phyloP scores from a whole-genome alignment of 2,329 filamentous ascomycete genomes.

The Fusarium praegraminearum region DNA sequence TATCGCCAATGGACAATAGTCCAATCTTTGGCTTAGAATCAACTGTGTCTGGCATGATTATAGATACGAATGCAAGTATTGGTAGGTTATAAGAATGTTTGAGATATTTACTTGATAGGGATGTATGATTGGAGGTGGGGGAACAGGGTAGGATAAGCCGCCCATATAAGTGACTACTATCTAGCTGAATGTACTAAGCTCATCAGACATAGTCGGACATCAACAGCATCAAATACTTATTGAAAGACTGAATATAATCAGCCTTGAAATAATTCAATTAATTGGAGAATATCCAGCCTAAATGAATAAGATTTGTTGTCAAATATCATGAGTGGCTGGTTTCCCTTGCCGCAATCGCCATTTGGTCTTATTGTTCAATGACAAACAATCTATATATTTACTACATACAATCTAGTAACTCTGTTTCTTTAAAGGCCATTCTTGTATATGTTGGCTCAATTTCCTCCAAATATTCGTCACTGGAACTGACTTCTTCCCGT shows the following conservation, averaged over 20 bases:
- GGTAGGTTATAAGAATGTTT: neutral
- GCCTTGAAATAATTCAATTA: neutral
- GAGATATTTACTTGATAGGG: neutral
- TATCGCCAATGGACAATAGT: slow-evolving; percentile 66
- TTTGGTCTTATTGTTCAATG: neutral
- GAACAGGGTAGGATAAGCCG: slow-evolving; percentile 9
- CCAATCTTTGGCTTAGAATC: slow-evolving; percentile 51
- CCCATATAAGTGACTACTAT: neutral
- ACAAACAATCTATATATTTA: neutral
- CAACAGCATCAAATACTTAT: neutral
- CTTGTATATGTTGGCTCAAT: neutral
- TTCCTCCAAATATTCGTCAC: neutral
- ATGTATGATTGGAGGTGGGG: slow-evolving; percentile 1
- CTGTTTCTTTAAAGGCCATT: accelerated
- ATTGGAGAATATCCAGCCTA: too few species aligned
- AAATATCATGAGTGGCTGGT: neutral
- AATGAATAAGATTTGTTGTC: neutral
- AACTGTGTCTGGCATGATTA: slow-evolving; percentile 7
- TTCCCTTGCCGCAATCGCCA: neutral
- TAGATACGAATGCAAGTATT: too few species aligned
- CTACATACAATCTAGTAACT: neutral
- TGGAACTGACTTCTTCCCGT: neutral
- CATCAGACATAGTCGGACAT: neutral
- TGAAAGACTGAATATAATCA: neutral
- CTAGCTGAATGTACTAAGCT: neutral